Evolutionary conservation across 179 eudicot species (phyloP).

Genomic region (Silene coronaria): DNA sequence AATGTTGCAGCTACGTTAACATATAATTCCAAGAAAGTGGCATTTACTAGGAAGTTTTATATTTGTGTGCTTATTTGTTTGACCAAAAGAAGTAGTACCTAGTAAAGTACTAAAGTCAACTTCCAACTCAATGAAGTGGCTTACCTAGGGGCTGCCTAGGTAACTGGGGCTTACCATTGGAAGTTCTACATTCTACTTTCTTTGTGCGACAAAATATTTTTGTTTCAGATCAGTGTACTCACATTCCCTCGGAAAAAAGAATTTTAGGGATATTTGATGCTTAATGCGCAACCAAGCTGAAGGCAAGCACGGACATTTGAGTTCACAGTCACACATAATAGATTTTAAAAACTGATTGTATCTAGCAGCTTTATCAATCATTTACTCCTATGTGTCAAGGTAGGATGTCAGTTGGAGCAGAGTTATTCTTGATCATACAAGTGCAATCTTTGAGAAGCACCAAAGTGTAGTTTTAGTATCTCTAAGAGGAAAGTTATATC

Average conservation of each 20-base stretch:
- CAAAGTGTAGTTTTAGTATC: too few relatives aligned
- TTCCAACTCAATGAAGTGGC: not conserved
- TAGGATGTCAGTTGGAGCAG: constrained; percentile 1
- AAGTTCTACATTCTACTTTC: not conserved
- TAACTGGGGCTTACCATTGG: not conserved
- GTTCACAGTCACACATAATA: not conserved
- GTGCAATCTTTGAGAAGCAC: too few relatives aligned
- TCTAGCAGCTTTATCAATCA: not conserved
- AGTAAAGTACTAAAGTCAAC: constrained; percentile 6
- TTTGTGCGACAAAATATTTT: not conserved
- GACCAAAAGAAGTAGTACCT: not conserved
- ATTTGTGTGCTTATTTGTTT: not conserved
- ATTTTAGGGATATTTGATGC: not conserved
- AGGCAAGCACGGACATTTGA: not conserved
- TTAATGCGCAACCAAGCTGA: constrained; percentile 2
- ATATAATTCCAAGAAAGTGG: not conserved
- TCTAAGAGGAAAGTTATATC: too few relatives aligned
- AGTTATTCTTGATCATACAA: too few relatives aligned
- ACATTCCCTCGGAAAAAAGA: not conserved
- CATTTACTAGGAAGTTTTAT: not conserved
- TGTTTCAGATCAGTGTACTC: not conserved
- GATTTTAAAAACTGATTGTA: not conserved
- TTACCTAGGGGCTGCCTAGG: not conserved
- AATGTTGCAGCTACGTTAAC: not conserved
- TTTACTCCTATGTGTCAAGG: not conserved